phyloP scores from a whole-genome alignment of 2,329 filamentous ascomycete species.

The Penicillium sp. region DNA sequence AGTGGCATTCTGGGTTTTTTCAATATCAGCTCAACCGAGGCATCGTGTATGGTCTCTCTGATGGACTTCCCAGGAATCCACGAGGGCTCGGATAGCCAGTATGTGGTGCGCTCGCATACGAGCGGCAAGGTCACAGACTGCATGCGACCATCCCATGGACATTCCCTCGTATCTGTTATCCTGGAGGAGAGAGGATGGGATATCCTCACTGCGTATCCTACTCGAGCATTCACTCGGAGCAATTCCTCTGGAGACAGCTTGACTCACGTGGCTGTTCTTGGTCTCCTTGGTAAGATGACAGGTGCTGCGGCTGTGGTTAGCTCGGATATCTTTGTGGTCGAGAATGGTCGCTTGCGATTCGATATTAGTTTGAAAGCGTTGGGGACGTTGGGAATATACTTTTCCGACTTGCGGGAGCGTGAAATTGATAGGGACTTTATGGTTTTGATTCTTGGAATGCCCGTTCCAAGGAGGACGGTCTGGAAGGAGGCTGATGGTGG shows the following conservation, averaged over 20 bases:
- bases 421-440: slow-evolving; percentile 63
- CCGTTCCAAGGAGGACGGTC: slow-evolving; percentile 64
- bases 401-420: slow-evolving; percentile 62
- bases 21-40: slow-evolving; percentile 62
- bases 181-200: slow-evolving; percentile 68
- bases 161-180: slow-evolving; percentile 56
- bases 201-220: slow-evolving; percentile 69
- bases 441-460: slow-evolving; percentile 65
- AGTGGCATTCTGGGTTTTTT: slow-evolving; percentile 77
- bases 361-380: slow-evolving; percentile 72
- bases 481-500: slow-evolving; percentile 45
- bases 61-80: slow-evolving; percentile 67
- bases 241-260: not conserved
- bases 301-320: slow-evolving; percentile 70
- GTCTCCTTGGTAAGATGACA: slow-evolving; percentile 82
- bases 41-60: slow-evolving; percentile 67
- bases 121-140: slow-evolving; percentile 55
- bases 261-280: slow-evolving; percentile 60
- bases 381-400: slow-evolving; percentile 65
- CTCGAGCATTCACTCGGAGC: slow-evolving; percentile 50
- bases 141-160: slow-evolving; percentile 29
- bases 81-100: slow-evolving; percentile 46
- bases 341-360: slow-evolving; percentile 59
- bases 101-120: slow-evolving; percentile 68
- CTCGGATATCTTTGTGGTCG: slow-evolving; percentile 54